These are phyloP conservation scores for Xylaria flabelliformis DNA, from an alignment of 495 filamentous ascomycete genomes.

Conservation along the genomic window DNA sequence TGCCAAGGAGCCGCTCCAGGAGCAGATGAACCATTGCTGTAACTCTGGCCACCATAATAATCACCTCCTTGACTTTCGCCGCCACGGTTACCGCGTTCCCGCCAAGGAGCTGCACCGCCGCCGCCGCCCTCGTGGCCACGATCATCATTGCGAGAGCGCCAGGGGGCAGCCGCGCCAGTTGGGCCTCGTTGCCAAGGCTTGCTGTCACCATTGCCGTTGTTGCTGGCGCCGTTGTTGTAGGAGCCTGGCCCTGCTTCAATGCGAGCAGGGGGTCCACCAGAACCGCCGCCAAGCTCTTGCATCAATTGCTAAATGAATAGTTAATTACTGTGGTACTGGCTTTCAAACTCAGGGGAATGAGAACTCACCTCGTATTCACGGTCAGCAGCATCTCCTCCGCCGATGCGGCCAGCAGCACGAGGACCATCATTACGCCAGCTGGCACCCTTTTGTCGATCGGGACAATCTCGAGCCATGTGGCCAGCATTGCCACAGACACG, in stretches of 20 bases:
- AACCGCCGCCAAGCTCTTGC: constrained; percentile 89
- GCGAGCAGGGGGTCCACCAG: constrained; percentile 71
- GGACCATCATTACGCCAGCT: constrained; percentile 83
- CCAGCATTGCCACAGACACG: constrained; percentile 96
- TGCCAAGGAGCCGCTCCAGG: constrained; percentile 74
- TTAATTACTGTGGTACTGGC: constrained; percentile 46
- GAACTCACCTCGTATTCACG: constrained; percentile 87
- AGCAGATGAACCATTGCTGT: constrained; percentile 45
- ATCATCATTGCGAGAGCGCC: constrained; percentile 58
- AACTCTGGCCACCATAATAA: constrained; percentile 57
- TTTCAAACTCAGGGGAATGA: not conserved
- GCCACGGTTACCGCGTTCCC: constrained; percentile 50
- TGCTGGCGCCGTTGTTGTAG: constrained; percentile 48
- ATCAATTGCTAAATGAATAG: constrained; percentile 77
- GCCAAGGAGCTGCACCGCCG: constrained; percentile 60
- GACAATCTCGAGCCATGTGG: constrained; percentile 93
- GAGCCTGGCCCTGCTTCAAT: constrained; percentile 86
- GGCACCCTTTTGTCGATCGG: constrained; percentile 85
- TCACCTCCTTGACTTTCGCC: constrained; percentile 37
- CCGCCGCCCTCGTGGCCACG: constrained; percentile 45
- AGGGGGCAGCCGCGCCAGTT: constrained; percentile 86
- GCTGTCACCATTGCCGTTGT: constrained; percentile 53
- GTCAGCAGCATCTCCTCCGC: constrained; percentile 85
- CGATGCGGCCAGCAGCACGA: constrained; percentile 65
- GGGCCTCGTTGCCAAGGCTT: constrained; percentile 95